A percentile compares a stretch with the other conserved stretches of the same genome.
phyloP scores from a whole-genome alignment of 257 asterid genomes.

The Anisodus acutangulus region DNA sequence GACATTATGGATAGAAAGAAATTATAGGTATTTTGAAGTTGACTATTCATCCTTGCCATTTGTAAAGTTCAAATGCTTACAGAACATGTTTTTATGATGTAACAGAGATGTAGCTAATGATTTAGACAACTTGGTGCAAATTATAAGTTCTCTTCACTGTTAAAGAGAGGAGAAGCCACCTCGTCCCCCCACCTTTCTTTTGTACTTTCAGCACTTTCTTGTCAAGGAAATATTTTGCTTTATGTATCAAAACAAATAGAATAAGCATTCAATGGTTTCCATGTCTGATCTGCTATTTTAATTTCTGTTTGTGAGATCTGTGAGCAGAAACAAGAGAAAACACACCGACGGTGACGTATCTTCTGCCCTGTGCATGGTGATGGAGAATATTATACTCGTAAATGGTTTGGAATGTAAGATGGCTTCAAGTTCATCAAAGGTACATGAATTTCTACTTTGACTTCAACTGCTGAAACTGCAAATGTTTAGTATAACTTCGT shows the following conservation, averaged over 20 bases:
- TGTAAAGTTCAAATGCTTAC: neutral
- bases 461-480: conserved; percentile 17
- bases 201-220: conserved; percentile 2
- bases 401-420: conserved; percentile 45
- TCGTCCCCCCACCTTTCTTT: neutral
- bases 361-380: conserved; percentile 36
- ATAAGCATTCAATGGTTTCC: neutral
- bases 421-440: conserved; percentile 40
- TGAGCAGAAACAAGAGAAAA: conserved; percentile 39
- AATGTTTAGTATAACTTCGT: neutral
- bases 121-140: neutral
- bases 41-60: conserved; percentile 18
- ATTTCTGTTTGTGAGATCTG: conserved; percentile 9
- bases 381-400: conserved; percentile 33
- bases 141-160: conserved; percentile 13
- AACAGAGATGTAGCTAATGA: neutral
- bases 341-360: conserved; percentile 29
- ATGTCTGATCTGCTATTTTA: neutral
- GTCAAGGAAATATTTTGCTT: neutral
- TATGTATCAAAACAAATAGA: neutral
- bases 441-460: neutral
- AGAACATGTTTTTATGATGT: conserved; percentile 6
- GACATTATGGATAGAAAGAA: neutral
- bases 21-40: neutral
- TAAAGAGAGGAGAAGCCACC: conserved; percentile 18